These are phyloP conservation scores for Emericellopsis atlantica DNA, from an alignment of 2,329 filamentous ascomycete genomes.

Conservation along the genomic window DNA sequence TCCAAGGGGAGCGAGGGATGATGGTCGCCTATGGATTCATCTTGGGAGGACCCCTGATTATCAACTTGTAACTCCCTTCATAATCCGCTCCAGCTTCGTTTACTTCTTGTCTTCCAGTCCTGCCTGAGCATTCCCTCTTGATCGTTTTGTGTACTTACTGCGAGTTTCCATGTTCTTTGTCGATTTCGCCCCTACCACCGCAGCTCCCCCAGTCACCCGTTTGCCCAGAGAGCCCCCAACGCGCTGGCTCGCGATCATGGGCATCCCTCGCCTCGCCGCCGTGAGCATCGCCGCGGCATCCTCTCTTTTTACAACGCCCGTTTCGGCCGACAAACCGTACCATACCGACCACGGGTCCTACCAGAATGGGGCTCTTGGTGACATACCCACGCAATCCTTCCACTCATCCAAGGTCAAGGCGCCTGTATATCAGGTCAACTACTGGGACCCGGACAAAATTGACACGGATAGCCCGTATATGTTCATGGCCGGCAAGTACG, in stretches of 20 bases:
- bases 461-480: constrained; percentile 16
- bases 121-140: no score
- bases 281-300: neutral
- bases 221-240: neutral
- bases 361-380: neutral
- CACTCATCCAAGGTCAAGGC: constrained; percentile 17
- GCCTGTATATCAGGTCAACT: constrained; percentile 19
- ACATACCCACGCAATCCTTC: constrained; percentile 17
- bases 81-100: no score
- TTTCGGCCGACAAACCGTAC: constrained; percentile 1
- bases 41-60: no score
- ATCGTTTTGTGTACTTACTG: no score
- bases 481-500: constrained; percentile 15
- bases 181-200: neutral
- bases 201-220: no score
- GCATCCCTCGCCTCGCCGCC: neutral
- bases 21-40: no score
- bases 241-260: neutral
- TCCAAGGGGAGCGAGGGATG: no score
- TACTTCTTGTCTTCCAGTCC: no score
- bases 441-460: constrained; percentile 11
- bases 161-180: neutral
- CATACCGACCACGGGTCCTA: constrained; percentile 1
- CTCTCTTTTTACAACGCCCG: neutral
- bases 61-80: no score